These are phyloP conservation scores for Hyaloraphidium curvatum DNA, from an alignment of 192 early-diverging fungal genomes.

Conservation along the genomic window DNA sequence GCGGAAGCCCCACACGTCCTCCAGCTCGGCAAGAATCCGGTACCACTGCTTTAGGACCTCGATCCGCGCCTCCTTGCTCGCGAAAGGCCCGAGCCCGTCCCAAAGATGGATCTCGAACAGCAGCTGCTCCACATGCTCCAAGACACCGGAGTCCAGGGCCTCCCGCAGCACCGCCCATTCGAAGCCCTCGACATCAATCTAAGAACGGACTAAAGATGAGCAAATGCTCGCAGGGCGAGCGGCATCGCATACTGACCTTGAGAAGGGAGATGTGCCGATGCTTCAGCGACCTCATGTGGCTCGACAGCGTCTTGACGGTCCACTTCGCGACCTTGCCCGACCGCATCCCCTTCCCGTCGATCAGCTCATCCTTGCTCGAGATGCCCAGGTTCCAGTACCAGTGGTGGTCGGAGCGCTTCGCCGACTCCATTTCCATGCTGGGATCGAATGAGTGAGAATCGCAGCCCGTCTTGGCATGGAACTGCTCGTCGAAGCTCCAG, in stretches of 20 bases:
- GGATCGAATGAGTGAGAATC: constrained; percentile 2
- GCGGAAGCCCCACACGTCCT: too few species aligned
- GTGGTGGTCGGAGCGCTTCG: background rate
- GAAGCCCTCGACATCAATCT: background rate
- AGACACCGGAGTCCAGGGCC: background rate
- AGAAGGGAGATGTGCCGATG: background rate
- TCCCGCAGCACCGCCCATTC: background rate
- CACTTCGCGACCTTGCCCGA: background rate
- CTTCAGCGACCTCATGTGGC: background rate
- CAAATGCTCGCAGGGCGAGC: too few species aligned
- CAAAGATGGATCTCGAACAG: too few species aligned
- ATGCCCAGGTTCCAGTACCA: background rate
- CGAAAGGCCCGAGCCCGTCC: too few species aligned
- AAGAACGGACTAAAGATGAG: too few species aligned
- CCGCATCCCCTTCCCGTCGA: background rate
- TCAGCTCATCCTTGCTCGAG: background rate
- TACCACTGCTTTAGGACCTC: too few species aligned
- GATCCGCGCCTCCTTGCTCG: too few species aligned
- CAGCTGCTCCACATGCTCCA: constrained; percentile 2
- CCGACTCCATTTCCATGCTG: background rate
- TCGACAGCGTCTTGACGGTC: background rate
- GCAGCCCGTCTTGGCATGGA: background rate
- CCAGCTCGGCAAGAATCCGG: too few species aligned
- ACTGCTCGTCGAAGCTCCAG: background rate
- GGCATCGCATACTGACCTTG: too few species aligned